Evolutionary conservation across 768 basidiomycete genomes (phyloP), one percentile per base, ranked within the genome.

Genomic region (Leccinum variicolor): DNA sequence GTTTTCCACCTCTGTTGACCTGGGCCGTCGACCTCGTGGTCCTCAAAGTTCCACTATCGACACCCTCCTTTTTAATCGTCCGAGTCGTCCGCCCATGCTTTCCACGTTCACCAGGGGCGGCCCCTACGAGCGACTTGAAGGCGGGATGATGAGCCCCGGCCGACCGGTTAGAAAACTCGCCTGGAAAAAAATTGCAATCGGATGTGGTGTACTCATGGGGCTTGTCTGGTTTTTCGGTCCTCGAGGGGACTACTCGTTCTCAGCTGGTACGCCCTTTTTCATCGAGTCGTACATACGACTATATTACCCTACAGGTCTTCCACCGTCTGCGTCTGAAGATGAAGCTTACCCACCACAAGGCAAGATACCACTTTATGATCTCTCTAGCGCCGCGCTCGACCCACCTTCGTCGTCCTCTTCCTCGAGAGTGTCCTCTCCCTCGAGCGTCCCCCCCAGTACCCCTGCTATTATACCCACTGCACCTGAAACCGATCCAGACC

Each of bases 401-500:
- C 47, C 3, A 6, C 50, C 54, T 5, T 57, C 53, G 43, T 53
- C 52, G 28, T 11, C 54, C 3, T 23, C 46, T 4, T 10, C 23
- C 7, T 25, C 46, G 46, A 41, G 39, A 4, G 9, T n/a, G 36
- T 15, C 52, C 9, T 49, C 62, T 13, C 33, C 57, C 10, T 21
- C 54, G 13, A 36, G 52, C 26, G 59, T 23, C 48, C 11, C 63
- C 48, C 11, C 63, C 14, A 10, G 4, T 15, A 11, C 46, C 28
- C 39, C 57, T 47, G 19, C 59, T 17, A 7, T 50, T 13, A 25
- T 53, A 6, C 84, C 84, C 1, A 77, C 78, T 4, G 85, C 90
- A 0, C 85, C 82, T 63, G 86, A 86, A 47, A 81, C 83, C 17
- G 92, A 95, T 66, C 83, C 86, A 0, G 84, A 96, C 73, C 87